phyloP scores from a whole-genome alignment of 2,329 filamentous ascomycete species.

The Diaporthe sp. region DNA sequence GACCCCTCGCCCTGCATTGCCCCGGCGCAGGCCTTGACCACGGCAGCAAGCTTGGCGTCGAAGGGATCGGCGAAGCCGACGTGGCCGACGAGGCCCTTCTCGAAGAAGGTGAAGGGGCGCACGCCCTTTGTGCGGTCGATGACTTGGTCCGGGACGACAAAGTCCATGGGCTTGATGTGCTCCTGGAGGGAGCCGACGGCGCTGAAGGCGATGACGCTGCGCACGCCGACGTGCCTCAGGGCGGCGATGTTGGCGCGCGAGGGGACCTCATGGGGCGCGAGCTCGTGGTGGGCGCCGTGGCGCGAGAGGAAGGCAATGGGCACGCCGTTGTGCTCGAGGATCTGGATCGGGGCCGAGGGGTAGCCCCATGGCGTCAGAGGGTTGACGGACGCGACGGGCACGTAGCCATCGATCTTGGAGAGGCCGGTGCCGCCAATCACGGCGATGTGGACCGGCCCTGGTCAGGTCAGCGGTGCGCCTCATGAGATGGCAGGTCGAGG shows the following conservation, averaged over 20 bases:
- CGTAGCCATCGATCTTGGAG: constrained; percentile 87
- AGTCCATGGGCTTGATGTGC: constrained; percentile 94
- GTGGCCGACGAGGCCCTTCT: constrained; percentile 91
- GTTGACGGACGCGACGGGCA: constrained; percentile 83
- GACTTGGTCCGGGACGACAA: constrained; percentile 95
- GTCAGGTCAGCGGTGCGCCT: constrained; percentile 11
- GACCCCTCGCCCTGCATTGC: constrained; percentile 87
- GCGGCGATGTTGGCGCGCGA: constrained; percentile 97
- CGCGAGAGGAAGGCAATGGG: constrained; percentile 94
- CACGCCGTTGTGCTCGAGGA: constrained; percentile 87
- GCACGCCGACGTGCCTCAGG: constrained; percentile 89
- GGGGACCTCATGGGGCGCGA: constrained; percentile 95
- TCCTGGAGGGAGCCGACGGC: constrained; percentile 94
- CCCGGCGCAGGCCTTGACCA: constrained; percentile 83
- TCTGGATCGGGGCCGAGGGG: constrained; percentile 82
- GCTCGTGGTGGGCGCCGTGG: constrained; percentile 89
- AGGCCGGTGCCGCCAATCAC: constrained; percentile 96
- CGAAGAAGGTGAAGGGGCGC: constrained; percentile 95
- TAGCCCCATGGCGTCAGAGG: constrained; percentile 89
- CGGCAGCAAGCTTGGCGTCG: constrained; percentile 80
- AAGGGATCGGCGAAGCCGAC: constrained; percentile 98
- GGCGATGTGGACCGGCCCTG: constrained; percentile 83
- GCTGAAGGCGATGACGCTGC: constrained; percentile 93
- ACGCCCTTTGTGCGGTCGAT: constrained; percentile 98
- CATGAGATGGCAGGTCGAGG: neutral